Conservation (phyloP, 2,329 filamentous ascomycete species). For the Corinectria fuckeliana region DNA sequence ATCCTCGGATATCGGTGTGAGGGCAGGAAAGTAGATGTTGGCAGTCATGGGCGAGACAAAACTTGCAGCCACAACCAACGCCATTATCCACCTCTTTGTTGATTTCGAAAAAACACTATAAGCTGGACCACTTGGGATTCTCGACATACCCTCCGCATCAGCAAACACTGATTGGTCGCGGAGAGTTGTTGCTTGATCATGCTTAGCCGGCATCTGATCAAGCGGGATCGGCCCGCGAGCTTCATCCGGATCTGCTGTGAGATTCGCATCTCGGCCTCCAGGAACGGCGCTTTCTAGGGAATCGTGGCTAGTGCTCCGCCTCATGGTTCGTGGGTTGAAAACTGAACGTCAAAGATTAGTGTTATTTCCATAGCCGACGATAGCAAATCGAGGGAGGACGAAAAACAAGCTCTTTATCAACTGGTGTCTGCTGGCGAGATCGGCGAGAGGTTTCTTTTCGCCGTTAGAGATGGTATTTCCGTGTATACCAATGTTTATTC, state of each 20-base stretch:
- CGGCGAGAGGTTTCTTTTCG: slow-evolving; percentile 20
- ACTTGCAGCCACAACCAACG: slow-evolving; percentile 59
- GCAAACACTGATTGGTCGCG: slow-evolving; percentile 20
- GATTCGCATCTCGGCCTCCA: slow-evolving; percentile 14
- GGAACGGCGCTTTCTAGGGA: neutral
- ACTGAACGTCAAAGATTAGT: neutral
- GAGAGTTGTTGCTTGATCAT: neutral
- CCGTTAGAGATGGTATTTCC: slow-evolving; percentile 28
- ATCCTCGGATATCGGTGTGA: slow-evolving; percentile 49
- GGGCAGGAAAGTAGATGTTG: slow-evolving; percentile 60
- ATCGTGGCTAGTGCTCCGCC: slow-evolving; percentile 14
- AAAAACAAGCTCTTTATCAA: slow-evolving; percentile 21
- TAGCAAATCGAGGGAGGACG: slow-evolving; percentile 5
- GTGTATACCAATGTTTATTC: slow-evolving; percentile 25
- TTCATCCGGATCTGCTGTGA: slow-evolving; percentile 11
- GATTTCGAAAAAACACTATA: slow-evolving; percentile 41
- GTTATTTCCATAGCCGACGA: slow-evolving; percentile 8
- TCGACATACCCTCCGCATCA: slow-evolving; percentile 29
- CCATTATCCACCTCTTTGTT: slow-evolving; percentile 59
- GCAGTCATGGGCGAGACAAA: slow-evolving; percentile 65
- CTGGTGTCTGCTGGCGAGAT: slow-evolving; percentile 28
- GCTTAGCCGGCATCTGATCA: slow-evolving; percentile 4
- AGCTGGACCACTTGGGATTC: slow-evolving; percentile 30
- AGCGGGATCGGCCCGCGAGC: slow-evolving; percentile 4
- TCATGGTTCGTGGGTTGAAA: slow-evolving; percentile 17